These are phyloP conservation scores for Thozetella sp. DNA, from an alignment of 495 filamentous ascomycete species.

Conservation along the genomic window DNA sequence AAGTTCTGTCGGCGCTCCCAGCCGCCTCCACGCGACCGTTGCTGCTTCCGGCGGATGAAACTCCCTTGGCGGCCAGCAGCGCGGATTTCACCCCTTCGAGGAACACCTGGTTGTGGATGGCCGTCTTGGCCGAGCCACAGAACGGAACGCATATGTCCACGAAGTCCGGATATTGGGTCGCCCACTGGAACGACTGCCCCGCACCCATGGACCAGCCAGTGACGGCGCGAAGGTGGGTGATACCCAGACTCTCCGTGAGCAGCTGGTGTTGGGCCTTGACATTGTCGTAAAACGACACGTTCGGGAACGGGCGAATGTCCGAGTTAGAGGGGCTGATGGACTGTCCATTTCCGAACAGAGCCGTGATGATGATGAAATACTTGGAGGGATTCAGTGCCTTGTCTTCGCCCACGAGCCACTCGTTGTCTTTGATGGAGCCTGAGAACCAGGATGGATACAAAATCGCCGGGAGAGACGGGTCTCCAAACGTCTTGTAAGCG, in stretches of 20 bases:
- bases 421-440: slow-evolving; percentile 61
- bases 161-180: slow-evolving; percentile 70
- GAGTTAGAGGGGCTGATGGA: slow-evolving; percentile 69
- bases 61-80: slow-evolving; percentile 62
- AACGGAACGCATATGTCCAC: slow-evolving; percentile 69
- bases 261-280: slow-evolving; percentile 68
- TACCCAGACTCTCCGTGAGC: slow-evolving; percentile 62
- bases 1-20: slow-evolving; percentile 26
- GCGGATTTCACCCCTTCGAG: slow-evolving; percentile 72
- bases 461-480: slow-evolving; percentile 61
- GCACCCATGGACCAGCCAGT: slow-evolving; percentile 75
- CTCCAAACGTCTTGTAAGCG: slow-evolving; percentile 73
- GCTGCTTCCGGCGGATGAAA: slow-evolving; percentile 45
- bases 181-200: slow-evolving; percentile 71
- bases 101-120: slow-evolving; percentile 73
- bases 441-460: slow-evolving; percentile 76
- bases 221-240: slow-evolving; percentile 64
- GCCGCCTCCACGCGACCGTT: not conserved
- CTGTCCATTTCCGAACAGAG: slow-evolving; percentile 74
- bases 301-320: slow-evolving; percentile 55
- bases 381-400: slow-evolving; percentile 61
- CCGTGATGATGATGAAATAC: slow-evolving; percentile 72
- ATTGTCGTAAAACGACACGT: slow-evolving; percentile 68
- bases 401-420: slow-evolving; percentile 67
- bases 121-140: slow-evolving; percentile 68